phyloP scores from a whole-genome alignment of 2,329 filamentous ascomycete species.

The Septoria linicola region DNA sequence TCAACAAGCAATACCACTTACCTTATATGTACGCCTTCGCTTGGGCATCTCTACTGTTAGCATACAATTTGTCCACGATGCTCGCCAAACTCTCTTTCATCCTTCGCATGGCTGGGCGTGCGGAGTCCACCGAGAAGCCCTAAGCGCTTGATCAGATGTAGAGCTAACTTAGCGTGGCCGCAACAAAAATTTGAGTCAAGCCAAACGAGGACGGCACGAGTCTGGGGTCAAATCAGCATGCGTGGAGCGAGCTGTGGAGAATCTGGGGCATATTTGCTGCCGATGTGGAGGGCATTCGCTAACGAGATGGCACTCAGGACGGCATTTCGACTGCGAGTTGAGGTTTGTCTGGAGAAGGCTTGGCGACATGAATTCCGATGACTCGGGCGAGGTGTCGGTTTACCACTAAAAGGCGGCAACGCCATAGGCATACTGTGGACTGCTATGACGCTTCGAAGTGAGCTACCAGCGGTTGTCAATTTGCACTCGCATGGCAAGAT shows the following conservation, averaged over 20 bases:
- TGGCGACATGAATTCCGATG: no score
- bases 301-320: neutral
- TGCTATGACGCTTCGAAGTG: no score
- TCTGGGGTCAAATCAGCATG: conserved; percentile 2
- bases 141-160: conserved; percentile 3
- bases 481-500: no score
- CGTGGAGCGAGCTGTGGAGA: neutral
- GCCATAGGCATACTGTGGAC: no score
- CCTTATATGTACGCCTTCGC: neutral
- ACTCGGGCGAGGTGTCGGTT: no score
- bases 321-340: neutral
- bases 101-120: neutral
- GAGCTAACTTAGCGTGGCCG: no score
- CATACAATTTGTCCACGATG: no score
- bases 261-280: neutral
- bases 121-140: conserved; percentile 8
- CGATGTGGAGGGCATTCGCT: neutral
- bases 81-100: neutral
- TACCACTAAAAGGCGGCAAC: no score
- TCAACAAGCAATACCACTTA: neutral
- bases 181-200: no score
- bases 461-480: no score
- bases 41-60: neutral
- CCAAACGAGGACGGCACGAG: neutral
- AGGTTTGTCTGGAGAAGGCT: neutral